These are phyloP conservation scores for Populus davidiana DNA, from an alignment of 345 rosid species.

Conservation along the genomic window DNA sequence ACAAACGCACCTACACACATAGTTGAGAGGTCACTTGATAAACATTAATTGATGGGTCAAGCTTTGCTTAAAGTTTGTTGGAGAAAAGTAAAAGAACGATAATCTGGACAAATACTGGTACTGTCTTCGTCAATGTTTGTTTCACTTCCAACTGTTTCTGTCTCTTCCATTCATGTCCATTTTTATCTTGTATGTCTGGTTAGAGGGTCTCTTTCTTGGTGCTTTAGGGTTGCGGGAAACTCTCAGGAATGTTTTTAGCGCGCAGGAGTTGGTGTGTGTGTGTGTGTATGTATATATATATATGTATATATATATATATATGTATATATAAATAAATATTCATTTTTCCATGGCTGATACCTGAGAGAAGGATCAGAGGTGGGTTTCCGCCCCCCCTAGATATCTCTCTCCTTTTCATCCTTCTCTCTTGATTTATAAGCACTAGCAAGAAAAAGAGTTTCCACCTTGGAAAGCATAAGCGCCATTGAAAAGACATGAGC, in stretches of 20 bases:
- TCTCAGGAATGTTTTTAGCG: slow-evolving; percentile 3
- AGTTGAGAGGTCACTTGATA: slow-evolving; percentile 6
- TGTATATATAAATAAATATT: not conserved
- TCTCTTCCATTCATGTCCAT: slow-evolving; percentile 27
- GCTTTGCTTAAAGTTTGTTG: slow-evolving; percentile 4
- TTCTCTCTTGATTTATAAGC: not conserved
- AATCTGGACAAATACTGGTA: not conserved
- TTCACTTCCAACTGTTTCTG: slow-evolving; percentile 27
- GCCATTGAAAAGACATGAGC: not conserved
- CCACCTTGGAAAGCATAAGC: not conserved
- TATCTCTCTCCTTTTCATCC: not conserved
- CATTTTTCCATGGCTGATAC: too few relatives aligned
- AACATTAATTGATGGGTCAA: slow-evolving; percentile 13
- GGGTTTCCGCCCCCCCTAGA: too few relatives aligned
- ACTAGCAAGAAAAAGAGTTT: not conserved
- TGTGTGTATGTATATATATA: too few relatives aligned
- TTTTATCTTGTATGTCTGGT: slow-evolving; percentile 31
- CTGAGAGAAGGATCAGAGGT: not conserved
- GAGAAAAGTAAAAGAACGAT: not conserved
- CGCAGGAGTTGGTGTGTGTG: too few relatives aligned
- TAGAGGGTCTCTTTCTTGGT: slow-evolving; percentile 29
- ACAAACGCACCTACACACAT: not conserved
- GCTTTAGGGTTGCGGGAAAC: slow-evolving; percentile 1
- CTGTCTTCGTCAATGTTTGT: slow-evolving; percentile 33
- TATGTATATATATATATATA: too few relatives aligned